Conservation (phyloP, 179 eudicot genomes). For the Silene coronaria region DNA sequence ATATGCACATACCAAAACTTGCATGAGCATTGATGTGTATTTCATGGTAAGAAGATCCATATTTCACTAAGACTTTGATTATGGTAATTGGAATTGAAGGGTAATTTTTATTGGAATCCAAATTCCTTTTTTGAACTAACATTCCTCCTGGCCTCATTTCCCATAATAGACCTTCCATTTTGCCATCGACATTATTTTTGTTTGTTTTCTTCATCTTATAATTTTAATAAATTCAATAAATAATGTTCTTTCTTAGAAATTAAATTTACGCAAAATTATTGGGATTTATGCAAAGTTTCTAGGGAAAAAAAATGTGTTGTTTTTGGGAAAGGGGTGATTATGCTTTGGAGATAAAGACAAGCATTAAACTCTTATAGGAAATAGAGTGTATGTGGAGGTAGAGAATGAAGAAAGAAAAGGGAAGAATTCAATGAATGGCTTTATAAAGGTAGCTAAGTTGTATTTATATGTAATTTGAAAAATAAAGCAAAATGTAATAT, state of each 20-base stretch:
- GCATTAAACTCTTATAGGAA: not conserved
- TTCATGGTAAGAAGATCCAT: constrained; percentile 48
- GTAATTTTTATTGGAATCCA: constrained; percentile 33
- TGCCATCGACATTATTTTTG: constrained; percentile 17
- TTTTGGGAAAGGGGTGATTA: not conserved
- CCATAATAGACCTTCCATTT: constrained; percentile 40
- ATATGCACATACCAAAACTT: constrained; percentile 68
- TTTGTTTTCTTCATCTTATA: constrained; percentile 29
- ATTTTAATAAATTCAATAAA: not conserved
- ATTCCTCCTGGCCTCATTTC: constrained; percentile 80
- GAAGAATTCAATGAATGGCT: constrained; percentile 10
- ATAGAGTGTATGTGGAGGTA: not conserved
- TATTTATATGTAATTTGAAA: constrained; percentile 1
- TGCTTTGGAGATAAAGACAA: not conserved
- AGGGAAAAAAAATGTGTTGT: not conserved
- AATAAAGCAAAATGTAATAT: not conserved
- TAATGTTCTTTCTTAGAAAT: too few relatives aligned
- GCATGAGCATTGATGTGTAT: constrained; percentile 55
- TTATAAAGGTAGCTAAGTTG: constrained; percentile 5
- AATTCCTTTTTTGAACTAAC: constrained; percentile 66
- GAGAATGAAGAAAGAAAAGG: not conserved
- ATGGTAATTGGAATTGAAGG: constrained; percentile 24
- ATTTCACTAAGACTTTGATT: constrained; percentile 52
- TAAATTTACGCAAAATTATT: not conserved
- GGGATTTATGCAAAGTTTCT: not conserved